Base-by-base conservation (phyloP, 1,139 yeast species). In the Yamadazyma siamensis region DNA sequence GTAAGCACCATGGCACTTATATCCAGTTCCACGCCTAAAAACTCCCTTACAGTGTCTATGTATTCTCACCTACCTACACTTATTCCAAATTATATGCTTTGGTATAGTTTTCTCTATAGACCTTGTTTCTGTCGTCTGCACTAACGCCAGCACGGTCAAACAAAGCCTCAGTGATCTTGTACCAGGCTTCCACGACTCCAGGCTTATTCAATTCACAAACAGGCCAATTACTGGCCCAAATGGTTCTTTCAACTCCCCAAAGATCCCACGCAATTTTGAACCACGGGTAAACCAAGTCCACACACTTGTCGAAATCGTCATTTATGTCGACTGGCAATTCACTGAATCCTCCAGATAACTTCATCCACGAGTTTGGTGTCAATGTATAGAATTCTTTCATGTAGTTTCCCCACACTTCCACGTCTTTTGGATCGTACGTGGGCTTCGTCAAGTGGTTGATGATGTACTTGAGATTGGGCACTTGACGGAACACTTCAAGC, bases 171-270 rank as follows among this genome's bases (percentile, higher is more conserved):
- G 49, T 45, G 5, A 49, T 30, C 13, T 27, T 28, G 11, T 31
- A 36, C 54, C 53, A 49, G 11, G 28, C 40, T 3, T 22, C 5
- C 4, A 33, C 38, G n/a, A 47, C 33, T 3, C 46, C 49, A 6
- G 39, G 32, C 11, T 49, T 26, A 6, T 6, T 11, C 9, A 35
- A 6, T 10, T 51, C 54, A 34, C 65, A 60, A 4, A 64, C 66
- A 1, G 72, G 72, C 69, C 70, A 66, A 40, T 66, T 68, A 36
- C 68, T 61, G 4, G 67, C 71, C 62, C 65, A 66, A 6, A 66
- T 49, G 3, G 59, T 44, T 6, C 51, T 38, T 2, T 54, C 49
- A 1, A 43, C 33, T 2, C 65, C 68, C 54, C 61, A 62, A 10
- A 44, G 31, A 2, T 51, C 53, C 28, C 44, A 36, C 27, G 51